Evolutionary conservation across 2,329 filamentous ascomycete genomes (phyloP), one percentile per base, ranked within the genome.

Genomic region (Chaetomium strumarium): DNA sequence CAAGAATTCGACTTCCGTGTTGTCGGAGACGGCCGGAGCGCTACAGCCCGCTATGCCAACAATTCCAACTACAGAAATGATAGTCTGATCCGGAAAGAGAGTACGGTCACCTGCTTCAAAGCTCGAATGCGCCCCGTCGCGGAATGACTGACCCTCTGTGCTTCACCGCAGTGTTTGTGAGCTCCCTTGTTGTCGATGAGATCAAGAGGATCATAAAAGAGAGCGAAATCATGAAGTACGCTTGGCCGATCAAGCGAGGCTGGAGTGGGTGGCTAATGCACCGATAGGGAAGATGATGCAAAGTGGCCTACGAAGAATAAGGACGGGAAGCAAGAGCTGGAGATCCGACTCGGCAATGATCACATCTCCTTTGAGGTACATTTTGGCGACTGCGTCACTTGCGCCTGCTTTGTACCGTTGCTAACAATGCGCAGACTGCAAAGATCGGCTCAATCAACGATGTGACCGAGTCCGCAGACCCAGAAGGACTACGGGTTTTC

Each of bases 231-330:
- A 84, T 95, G 76, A 97, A 97, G 90, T 95, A 80, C 50, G 76
- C 60, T n/a, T 29, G 38, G 46, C 34, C 30, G 24, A 13, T 17
- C 52, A 41, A 14, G 14, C 2, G 24, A 10, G n/a, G 3, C 5
- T n/a, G 12, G n/a, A 24, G 29, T 36, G 39, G 42, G 14, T n/a
- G 39, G 51, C 66, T 70, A 53, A 71, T 54, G 40, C 10, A 6
- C 16, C 3, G 36, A 57, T 61, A 95, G 90, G 75, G 93, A 99
- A 83, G 93, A 99, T 67, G 93, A 99, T 69, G 88, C 85, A 24
- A 96, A 96, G 69, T 99, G 93, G 93, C 93, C 93, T 0, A 90
- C 95, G 70, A 99, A 97, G 81, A 99, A 99, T 75, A 97, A 97
- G 74, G 93, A 99, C 64, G 93, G 93, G 34, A 83, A 92, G 58